These are phyloP conservation scores for Catharanthus roseus DNA, from an alignment of 257 asterid species.

Conservation along the genomic window DNA sequence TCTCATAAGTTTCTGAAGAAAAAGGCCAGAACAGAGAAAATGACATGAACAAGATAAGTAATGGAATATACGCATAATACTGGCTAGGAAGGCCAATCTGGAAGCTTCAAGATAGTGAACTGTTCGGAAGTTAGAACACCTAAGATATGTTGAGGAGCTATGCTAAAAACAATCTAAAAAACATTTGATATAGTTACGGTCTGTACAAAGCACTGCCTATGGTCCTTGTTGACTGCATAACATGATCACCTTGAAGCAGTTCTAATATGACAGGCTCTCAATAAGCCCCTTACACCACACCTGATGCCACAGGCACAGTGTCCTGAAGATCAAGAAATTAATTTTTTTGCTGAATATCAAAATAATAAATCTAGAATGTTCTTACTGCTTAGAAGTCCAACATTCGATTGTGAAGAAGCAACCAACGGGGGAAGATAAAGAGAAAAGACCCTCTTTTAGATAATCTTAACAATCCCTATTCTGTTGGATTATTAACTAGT, in stretches of 20 bases:
- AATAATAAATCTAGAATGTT: not conserved
- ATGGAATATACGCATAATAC: too few relatives aligned
- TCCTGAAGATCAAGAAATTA: not conserved
- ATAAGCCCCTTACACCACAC: too few relatives aligned
- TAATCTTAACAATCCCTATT: not conserved
- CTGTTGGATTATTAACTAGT: not conserved
- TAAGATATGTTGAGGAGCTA: not conserved
- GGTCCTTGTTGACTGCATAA: not conserved
- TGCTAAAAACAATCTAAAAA: not conserved
- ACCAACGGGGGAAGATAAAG: not conserved
- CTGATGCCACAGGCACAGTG: not conserved
- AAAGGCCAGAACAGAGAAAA: conserved; percentile 2
- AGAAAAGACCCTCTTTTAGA: not conserved
- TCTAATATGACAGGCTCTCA: not conserved
- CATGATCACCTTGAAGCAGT: not conserved
- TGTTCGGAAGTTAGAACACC: not conserved
- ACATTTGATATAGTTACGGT: not conserved
- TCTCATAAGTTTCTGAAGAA: conserved; percentile 65
- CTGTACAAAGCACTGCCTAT: not conserved
- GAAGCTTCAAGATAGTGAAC: too few relatives aligned
- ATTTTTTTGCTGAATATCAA: not conserved
- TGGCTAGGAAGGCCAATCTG: too few relatives aligned
- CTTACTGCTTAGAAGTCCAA: not conserved
- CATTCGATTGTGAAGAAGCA: not conserved
- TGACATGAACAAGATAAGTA: not conserved